Conservation (phyloP, 257 asterid species). For the Nyctanthes arbortristis region DNA sequence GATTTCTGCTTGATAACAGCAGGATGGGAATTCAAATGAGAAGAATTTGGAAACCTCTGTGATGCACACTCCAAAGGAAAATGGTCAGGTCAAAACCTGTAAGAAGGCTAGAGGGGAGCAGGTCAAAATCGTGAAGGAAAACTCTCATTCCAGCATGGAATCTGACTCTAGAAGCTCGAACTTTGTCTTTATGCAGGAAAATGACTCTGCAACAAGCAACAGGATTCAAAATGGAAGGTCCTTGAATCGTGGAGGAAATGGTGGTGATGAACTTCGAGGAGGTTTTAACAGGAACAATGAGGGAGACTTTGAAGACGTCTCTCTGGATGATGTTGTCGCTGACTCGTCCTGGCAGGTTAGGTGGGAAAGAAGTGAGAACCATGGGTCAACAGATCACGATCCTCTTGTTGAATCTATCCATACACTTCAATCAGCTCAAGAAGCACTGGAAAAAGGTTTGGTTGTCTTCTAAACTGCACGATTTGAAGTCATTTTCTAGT, state of each 20-base stretch:
- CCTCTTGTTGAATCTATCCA: constrained; percentile 48
- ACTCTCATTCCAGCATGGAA: constrained; percentile 92
- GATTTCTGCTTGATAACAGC: constrained; percentile 37
- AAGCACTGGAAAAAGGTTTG: constrained; percentile 69
- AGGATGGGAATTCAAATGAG: constrained; percentile 41
- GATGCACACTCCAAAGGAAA: constrained; percentile 43
- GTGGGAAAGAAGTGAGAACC: constrained; percentile 50
- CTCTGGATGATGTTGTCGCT: constrained; percentile 44
- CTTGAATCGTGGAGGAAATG: constrained; percentile 50
- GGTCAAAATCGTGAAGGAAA: constrained; percentile 88
- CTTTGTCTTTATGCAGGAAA: constrained; percentile 76
- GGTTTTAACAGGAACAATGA: constrained; percentile 38
- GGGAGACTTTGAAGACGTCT: constrained; percentile 44
- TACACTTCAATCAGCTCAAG: constrained; percentile 57
- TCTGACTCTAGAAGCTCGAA: constrained; percentile 80
- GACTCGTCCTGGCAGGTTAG: constrained; percentile 52
- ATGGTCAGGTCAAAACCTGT: constrained; percentile 38
- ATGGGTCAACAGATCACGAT: constrained; percentile 47
- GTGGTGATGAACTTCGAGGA: constrained; percentile 47
- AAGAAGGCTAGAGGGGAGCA: constrained; percentile 64
- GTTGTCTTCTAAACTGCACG: constrained; percentile 14
- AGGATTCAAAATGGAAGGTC: constrained; percentile 47
- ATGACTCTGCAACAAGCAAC: constrained; percentile 41
- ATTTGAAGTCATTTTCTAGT: constrained; percentile 22
- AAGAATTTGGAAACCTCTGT: constrained; percentile 38